Base-by-base conservation (phyloP, 371 early-diverging fungal species). In the Apophysomyces ossiformis region DNA sequence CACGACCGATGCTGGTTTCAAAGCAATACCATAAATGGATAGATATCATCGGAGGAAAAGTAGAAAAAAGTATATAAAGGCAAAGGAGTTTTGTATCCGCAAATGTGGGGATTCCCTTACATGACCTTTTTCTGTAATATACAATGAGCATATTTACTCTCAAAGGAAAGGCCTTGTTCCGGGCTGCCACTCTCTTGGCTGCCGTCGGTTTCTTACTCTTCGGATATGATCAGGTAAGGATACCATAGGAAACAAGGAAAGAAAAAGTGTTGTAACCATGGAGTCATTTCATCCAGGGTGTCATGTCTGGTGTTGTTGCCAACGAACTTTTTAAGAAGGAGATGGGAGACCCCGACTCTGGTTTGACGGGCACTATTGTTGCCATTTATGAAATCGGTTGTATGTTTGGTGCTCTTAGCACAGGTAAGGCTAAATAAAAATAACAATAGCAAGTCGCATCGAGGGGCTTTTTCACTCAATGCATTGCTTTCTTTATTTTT, bases 181-280 rank as follows among this genome's bases (percentile, higher is more conserved):
- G 59, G 26, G 78, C 80, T 15, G 69, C 78, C 9, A 82, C 83
- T 15, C 39, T 68, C n/a, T 63, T 82, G 66, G 83, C 83, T 43
- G 83, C 78, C 47, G 61, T 74, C n/a, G 79, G 79, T 64, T 82
- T 82, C 67, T 73, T 82, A 61, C 70, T 82, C 39, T 82, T 82
- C 63, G 83, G 83, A 69, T 82, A 82, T 57, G 83, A 79, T 71
- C 82, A 82, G 63, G 82, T 78, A 72, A 46, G 41, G 32, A 26
- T 26, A 26, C 32, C 32, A 26, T 26, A 26, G 32, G 32, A 26
- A 26, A 26, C 32, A 56, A 47, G 13, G 41, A 41, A 41, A 41
- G 13, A 41, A 4, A 41, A 41, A 41, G 8, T 2, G 13, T 41
- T 8, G 41, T 13, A 13, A 41, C 13, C 6, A 8, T 11, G 13